A percentile compares a stretch with the other conserved stretches of the same genome.
phyloP scores from a whole-genome alignment of 257 asterid genomes.

The Gentiana straminea region DNA sequence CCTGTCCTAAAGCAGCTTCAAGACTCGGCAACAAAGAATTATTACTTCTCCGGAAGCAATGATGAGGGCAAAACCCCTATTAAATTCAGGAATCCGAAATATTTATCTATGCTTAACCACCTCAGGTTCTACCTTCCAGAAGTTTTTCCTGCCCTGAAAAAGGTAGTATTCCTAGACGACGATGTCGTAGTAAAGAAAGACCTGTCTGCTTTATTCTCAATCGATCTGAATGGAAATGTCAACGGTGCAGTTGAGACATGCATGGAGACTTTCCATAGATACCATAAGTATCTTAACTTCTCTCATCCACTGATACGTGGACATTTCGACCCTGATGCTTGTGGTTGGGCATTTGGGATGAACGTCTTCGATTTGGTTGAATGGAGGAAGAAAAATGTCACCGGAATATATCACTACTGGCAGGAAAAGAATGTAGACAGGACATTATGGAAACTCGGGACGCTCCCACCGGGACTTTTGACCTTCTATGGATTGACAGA shows the following conservation, averaged over 20 bases:
- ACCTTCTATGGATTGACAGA: conserved; percentile 42
- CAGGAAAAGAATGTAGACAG: conserved; percentile 36
- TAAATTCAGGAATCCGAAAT: conserved; percentile 39
- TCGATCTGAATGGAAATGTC: conserved; percentile 35
- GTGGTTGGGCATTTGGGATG: conserved; percentile 53
- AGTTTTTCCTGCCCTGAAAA: conserved; percentile 32
- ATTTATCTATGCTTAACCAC: conserved; percentile 41
- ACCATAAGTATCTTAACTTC: conserved; percentile 35
- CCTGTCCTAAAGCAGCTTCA: conserved; percentile 44
- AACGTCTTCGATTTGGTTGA: conserved; percentile 36
- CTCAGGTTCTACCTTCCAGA: conserved; percentile 41
- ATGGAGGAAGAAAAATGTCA: conserved; percentile 39
- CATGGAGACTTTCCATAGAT: conserved; percentile 40
- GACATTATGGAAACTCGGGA: conserved; percentile 43
- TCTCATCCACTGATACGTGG: conserved; percentile 33
- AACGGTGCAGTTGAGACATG: conserved; percentile 49
- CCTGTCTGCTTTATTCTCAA: conserved; percentile 27
- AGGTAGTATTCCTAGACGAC: conserved; percentile 37
- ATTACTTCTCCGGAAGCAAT: conserved; percentile 28
- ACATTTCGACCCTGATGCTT: conserved; percentile 47
- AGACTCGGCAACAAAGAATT: conserved; percentile 30
- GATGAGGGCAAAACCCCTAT: conserved; percentile 31
- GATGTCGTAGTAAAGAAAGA: conserved; percentile 42
- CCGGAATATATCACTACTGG: conserved; percentile 45
- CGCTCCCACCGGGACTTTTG: conserved; percentile 36